Base-by-base conservation (phyloP, 2,329 filamentous ascomycete species). In the Xylariales sp. region DNA sequence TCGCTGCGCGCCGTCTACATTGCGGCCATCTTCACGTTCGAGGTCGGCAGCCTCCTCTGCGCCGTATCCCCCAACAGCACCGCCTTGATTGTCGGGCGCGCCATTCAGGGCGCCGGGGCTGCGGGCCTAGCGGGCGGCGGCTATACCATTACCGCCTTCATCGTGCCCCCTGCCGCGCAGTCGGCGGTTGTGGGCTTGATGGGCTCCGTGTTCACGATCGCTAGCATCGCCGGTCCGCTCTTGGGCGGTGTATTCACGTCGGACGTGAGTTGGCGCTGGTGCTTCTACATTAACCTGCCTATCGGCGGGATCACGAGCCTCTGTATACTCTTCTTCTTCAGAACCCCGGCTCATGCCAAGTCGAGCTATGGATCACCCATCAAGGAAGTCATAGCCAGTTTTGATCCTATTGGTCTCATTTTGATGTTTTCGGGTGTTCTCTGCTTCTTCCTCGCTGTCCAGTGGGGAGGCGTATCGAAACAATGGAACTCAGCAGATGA, bases 31-130 rank as follows among this genome's bases (percentile, higher is more conserved):
- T 20, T 53, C 5, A 41, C 64, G n/a, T 65, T 66, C 39, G 61
- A 66, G 34, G 27, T 64, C 2, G 62, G 63, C 0, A 62, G 58
- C 15, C 45, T 58, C 5, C 40, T 66, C 6, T 63, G 61, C 38
- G 63, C 52, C 4, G 55, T 53, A 5, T 57, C 60, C 1, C 55
- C 56, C 1, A 57, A 38, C 14, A 61, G 54, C 11, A 40, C 29
- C 15, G 51, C 54, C 14, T 46, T 64, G 10, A 60, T 63, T 13
- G 40, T 62, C 12, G 62, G 62, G 6, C 49, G 62, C 34, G 60
- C 59, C 2, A 52, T 65, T 19, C 53, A 57, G 14, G 61, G 61
- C 2, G 40, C 60, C 23, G 62, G 62, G 2, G 53, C 49, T 8
- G 59, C 56, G 1, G 60, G 61, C 4, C 57, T 63, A 5, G 32